phyloP scores from a whole-genome alignment of 805 yeast species.

The Kuraishia capsulata region DNA sequence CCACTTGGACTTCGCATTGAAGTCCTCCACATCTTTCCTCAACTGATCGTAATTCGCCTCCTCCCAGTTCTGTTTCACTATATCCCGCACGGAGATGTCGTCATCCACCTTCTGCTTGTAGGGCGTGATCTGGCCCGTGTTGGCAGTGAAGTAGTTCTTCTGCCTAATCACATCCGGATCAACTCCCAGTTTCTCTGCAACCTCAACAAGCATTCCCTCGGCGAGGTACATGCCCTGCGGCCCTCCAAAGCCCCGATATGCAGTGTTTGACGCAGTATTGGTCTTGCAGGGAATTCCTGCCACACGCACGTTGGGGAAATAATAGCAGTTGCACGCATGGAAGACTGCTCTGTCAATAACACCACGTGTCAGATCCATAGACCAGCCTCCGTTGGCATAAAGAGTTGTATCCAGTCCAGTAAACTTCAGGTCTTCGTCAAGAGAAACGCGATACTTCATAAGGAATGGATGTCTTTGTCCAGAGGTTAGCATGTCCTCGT shows the following conservation, averaged over 20 bases:
- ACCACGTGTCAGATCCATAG: conserved; percentile 38
- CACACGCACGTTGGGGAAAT: conserved; percentile 30
- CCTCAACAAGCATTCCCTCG: conserved; percentile 28
- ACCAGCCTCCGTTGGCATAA: conserved; percentile 40
- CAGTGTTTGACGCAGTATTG: conserved; percentile 37
- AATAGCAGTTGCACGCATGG: conserved; percentile 33
- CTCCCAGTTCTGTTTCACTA: conserved; percentile 25
- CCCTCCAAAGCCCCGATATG: conserved; percentile 40
- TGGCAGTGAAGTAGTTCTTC: conserved; percentile 24
- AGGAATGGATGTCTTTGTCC: conserved; percentile 41
- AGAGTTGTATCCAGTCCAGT: conserved; percentile 27
- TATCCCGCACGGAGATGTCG: conserved; percentile 28
- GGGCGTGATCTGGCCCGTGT: conserved; percentile 22
- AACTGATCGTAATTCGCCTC: conserved; percentile 25
- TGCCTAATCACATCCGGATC: conserved; percentile 30
- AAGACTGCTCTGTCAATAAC: conserved; percentile 38
- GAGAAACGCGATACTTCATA: conserved; percentile 30
- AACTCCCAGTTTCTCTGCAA: conserved; percentile 28
- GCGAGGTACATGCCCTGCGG: conserved; percentile 40
- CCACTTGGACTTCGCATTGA: conserved; percentile 31
- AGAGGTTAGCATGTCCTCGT: conserved; percentile 34
- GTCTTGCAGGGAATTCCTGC: conserved; percentile 32
- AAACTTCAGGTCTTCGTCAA: conserved; percentile 31
- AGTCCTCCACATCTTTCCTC: conserved; percentile 26
- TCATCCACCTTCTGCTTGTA: conserved; percentile 30